Conservation (phyloP, 1,284 basidiomycete species). For the Rhizoctonia solani region DNA sequence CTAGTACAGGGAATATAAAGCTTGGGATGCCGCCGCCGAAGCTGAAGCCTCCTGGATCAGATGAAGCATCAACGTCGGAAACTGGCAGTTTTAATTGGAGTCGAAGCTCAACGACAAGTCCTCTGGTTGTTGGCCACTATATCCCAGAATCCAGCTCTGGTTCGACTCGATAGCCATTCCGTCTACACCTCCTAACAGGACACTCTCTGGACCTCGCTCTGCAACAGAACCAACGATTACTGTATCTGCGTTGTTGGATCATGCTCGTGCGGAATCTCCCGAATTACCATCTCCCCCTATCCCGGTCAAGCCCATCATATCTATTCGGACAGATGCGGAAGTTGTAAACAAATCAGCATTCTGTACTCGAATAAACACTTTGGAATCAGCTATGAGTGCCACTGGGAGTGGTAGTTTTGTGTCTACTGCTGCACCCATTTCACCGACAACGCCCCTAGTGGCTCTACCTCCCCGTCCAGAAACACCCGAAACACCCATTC, state of each 20-base stretch:
- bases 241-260: background rate
- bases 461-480: no score
- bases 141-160: background rate
- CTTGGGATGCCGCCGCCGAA: slow-evolving; percentile 24
- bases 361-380: slow-evolving; percentile 7
- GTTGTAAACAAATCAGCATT: slow-evolving; percentile 5
- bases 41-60: background rate
- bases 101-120: background rate
- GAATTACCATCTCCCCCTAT: background rate
- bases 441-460: slow-evolving; percentile 13
- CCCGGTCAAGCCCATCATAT: background rate
- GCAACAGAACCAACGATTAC: slow-evolving; percentile 9
- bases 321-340: background rate
- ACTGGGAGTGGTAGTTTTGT: background rate
- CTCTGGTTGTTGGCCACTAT: background rate
- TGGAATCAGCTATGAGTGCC: background rate
- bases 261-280: slow-evolving; percentile 3
- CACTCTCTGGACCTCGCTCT: background rate
- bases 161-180: background rate
- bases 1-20: slow-evolving; percentile 3
- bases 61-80: background rate
- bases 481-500: slow-evolving; percentile 4
- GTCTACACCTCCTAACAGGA: background rate
- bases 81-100: background rate
- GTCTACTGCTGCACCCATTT: background rate